phyloP scores from a whole-genome alignment of 768 basidiomycete species.

The Tephrocybe rancida region DNA sequence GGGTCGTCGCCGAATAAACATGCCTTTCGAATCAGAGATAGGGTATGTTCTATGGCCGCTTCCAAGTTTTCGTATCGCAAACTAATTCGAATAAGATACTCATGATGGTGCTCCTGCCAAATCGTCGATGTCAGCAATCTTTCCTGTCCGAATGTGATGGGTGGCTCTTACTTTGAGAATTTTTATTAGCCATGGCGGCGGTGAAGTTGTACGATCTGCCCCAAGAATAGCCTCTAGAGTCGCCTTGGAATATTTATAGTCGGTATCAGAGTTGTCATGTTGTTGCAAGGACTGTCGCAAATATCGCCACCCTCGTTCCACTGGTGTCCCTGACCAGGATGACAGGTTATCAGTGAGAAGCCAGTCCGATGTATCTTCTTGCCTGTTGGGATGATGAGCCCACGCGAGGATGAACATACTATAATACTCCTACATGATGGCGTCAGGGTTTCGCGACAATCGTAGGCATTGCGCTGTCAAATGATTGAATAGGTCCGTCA shows the following conservation, averaged over 20 bases:
- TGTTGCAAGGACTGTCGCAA: slow-evolving; percentile 78
- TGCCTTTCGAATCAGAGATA: slow-evolving; percentile 76
- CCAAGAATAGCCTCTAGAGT: slow-evolving; percentile 78
- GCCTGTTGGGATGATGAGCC: slow-evolving; percentile 40
- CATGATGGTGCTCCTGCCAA: slow-evolving; percentile 69
- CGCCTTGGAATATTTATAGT: slow-evolving; percentile 76
- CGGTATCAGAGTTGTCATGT: slow-evolving; percentile 72
- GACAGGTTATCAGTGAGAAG: slow-evolving; percentile 77
- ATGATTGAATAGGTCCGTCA: slow-evolving; percentile 82
- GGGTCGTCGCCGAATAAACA: slow-evolving; percentile 11
- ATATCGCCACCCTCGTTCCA: slow-evolving; percentile 87
- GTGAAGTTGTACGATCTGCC: slow-evolving; percentile 56
- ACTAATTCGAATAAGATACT: slow-evolving; percentile 79
- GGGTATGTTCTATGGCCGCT: slow-evolving; percentile 73
- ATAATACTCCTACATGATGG: slow-evolving; percentile 53
- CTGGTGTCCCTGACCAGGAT: slow-evolving; percentile 81
- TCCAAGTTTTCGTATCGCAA: slow-evolving; percentile 80
- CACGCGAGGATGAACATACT: slow-evolving; percentile 6
- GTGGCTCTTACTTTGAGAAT: slow-evolving; percentile 62
- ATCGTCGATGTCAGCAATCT: slow-evolving; percentile 7
- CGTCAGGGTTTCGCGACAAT: slow-evolving; percentile 64
- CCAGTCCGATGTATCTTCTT: slow-evolving; percentile 80
- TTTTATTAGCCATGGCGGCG: slow-evolving; percentile 85
- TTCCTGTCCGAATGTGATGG: not conserved
- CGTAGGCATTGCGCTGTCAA: slow-evolving; percentile 81